phyloP scores from a whole-genome alignment of 106 monocot species.

The Narthecium ossifragum region DNA sequence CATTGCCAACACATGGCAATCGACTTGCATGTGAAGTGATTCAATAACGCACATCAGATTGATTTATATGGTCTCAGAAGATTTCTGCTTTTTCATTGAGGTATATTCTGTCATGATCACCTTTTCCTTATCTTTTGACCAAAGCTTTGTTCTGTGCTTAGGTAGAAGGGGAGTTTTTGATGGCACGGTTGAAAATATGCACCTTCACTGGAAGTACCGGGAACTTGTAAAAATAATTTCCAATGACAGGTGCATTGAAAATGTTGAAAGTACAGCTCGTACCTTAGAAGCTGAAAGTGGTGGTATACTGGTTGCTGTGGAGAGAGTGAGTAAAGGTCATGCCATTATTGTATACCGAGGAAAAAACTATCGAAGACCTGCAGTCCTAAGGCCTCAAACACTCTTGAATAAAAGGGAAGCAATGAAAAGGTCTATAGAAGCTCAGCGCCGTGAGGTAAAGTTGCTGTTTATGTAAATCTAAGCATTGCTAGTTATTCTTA shows the following conservation, averaged over 20 bases:
- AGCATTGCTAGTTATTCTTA: no score
- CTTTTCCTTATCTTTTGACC: no score
- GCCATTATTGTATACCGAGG: conserved; percentile 94
- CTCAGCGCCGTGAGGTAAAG: conserved; percentile 73
- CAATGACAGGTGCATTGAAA: conserved; percentile 43
- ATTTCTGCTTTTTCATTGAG: no score
- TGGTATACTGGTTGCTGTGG: conserved; percentile 85
- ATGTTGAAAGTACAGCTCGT: conserved; percentile 53
- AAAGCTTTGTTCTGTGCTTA: no score
- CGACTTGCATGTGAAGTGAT: no score
- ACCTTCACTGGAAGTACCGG: conserved; percentile 98
- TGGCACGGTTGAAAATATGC: conserved; percentile 99
- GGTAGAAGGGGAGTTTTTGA: conserved; percentile 97
- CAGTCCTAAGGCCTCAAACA: conserved; percentile 61
- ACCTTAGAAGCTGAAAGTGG: conserved; percentile 88
- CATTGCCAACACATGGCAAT: no score
- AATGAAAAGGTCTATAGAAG: conserved; percentile 60
- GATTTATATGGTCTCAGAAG: no score
- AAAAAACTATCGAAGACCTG: conserved; percentile 80
- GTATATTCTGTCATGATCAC: no score
- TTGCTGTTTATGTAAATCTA: no score
- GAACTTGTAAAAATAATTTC: conserved; percentile 95
- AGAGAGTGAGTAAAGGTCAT: conserved; percentile 89
- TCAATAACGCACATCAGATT: no score
- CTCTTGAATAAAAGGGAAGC: conserved; percentile 82